Evolutionary conservation across 306 rosid species (phyloP).

Genomic region (Vigna angularis): DNA sequence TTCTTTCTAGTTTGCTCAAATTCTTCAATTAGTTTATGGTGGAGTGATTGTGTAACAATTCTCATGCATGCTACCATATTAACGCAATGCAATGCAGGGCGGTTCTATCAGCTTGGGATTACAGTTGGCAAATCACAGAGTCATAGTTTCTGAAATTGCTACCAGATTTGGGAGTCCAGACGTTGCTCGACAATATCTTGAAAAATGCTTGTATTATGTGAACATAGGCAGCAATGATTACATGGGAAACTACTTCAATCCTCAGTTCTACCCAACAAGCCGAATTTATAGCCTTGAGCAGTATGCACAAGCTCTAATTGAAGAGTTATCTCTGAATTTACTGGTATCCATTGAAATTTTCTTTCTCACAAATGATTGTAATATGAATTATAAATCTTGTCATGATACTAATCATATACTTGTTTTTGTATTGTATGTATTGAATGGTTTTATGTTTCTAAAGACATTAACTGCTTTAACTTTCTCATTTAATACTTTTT

Average conservation of each 20-base stretch:
- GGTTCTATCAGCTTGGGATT: slow-evolving; percentile 3
- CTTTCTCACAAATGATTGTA: not conserved
- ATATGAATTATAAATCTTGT: not conserved
- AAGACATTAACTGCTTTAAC: not conserved
- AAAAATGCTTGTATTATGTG: slow-evolving; percentile 64
- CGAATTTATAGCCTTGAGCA: slow-evolving; percentile 44
- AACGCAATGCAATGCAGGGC: slow-evolving; percentile 2
- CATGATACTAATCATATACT: not conserved
- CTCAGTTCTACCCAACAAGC: slow-evolving; percentile 50
- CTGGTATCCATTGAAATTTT: slow-evolving; percentile 46
- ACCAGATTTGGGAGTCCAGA: slow-evolving; percentile 14
- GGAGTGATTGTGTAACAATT: not conserved
- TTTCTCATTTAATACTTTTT: not conserved
- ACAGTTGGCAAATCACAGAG: slow-evolving; percentile 44
- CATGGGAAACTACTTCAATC: slow-evolving; percentile 60
- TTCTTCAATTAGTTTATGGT: slow-evolving; percentile 13
- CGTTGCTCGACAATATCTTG: slow-evolving; percentile 40
- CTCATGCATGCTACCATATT: not conserved
- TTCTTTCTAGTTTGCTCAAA: slow-evolving; percentile 9
- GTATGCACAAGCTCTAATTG: slow-evolving; percentile 52
- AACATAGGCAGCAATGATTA: slow-evolving; percentile 69
- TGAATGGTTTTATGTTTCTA: not conserved
- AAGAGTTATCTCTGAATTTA: slow-evolving; percentile 44
- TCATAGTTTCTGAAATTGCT: slow-evolving; percentile 38
- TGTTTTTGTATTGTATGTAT: not conserved